phyloP scores from a whole-genome alignment of 176 grass and related monocot genomes.

The Cocos nucifera region DNA sequence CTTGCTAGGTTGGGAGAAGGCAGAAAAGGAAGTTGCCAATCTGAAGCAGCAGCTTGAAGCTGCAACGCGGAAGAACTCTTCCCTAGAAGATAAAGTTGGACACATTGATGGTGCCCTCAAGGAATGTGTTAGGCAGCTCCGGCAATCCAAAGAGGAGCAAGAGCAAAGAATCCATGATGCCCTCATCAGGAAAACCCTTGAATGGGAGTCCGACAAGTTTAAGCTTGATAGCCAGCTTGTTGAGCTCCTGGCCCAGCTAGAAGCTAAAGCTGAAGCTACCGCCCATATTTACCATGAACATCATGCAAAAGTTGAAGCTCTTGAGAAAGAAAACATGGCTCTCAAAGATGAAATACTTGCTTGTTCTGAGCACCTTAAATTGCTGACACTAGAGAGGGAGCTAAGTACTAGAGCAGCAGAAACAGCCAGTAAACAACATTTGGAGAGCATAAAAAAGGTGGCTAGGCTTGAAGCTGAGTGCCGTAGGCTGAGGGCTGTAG shows the following conservation, averaged over 20 bases:
- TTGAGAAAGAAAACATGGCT: constrained; percentile 66
- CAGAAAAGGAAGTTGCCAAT: constrained; percentile 54
- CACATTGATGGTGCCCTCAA: constrained; percentile 81
- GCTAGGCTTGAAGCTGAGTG: constrained; percentile 67
- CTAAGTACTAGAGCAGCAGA: constrained; percentile 70
- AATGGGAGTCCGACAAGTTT: constrained; percentile 60
- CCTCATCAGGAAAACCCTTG: constrained; percentile 34
- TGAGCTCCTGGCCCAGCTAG: constrained; percentile 60
- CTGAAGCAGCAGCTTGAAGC: constrained; percentile 58
- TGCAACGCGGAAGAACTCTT: neutral
- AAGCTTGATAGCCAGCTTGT: constrained; percentile 50
- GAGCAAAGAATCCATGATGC: constrained; percentile 45
- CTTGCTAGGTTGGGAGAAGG: constrained; percentile 77
- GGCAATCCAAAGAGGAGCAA: constrained; percentile 53
- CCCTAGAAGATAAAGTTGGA: constrained; percentile 51
- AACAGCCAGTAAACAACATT: constrained; percentile 74
- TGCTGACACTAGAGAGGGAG: constrained; percentile 63
- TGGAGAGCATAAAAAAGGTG: constrained; percentile 72
- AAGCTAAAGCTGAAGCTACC: constrained; percentile 52
- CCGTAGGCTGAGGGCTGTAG: constrained; percentile 39
- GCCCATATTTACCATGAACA: constrained; percentile 20
- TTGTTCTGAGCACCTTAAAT: constrained; percentile 25
- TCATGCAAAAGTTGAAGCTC: constrained; percentile 29
- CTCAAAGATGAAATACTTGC: constrained; percentile 35
- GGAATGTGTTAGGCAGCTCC: constrained; percentile 81